Conservation (phyloP, 2,329 filamentous ascomycete species). For the Tolypocladium cylindrosporum region DNA sequence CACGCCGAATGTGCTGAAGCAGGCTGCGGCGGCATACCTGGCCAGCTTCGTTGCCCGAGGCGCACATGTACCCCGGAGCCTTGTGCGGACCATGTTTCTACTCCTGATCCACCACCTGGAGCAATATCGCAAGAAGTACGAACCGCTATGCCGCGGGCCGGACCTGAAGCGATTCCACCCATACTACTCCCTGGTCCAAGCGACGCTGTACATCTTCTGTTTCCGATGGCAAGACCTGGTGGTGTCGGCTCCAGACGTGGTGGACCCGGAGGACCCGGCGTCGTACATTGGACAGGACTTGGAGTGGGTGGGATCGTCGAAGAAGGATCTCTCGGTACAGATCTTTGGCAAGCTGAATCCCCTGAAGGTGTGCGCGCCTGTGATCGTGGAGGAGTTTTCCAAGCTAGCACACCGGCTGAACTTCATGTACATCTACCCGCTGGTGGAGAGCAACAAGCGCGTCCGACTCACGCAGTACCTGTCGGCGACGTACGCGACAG, state of each 20-base stretch:
- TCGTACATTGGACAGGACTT: slow-evolving; percentile 62
- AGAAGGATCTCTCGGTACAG: slow-evolving; percentile 63
- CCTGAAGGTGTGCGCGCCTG: slow-evolving; percentile 84
- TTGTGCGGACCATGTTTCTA: slow-evolving; percentile 75
- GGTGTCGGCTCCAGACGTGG: slow-evolving; percentile 46
- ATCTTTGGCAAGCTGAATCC: slow-evolving; percentile 89
- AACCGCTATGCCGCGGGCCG: slow-evolving; percentile 68
- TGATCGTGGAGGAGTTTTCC: slow-evolving; percentile 86
- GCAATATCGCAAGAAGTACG: slow-evolving; percentile 60
- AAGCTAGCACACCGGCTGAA: slow-evolving; percentile 75
- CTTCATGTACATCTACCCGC: slow-evolving; percentile 80
- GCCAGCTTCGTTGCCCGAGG: slow-evolving; percentile 91
- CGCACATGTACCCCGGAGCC: slow-evolving; percentile 63
- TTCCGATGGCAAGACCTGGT: slow-evolving; percentile 94
- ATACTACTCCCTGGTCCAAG: slow-evolving; percentile 85
- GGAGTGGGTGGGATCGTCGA: slow-evolving; percentile 65
- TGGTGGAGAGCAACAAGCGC: slow-evolving; percentile 88
- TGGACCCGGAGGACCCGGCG: slow-evolving; percentile 51
- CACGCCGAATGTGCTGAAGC: slow-evolving; percentile 62
- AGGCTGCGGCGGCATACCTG: slow-evolving; percentile 83
- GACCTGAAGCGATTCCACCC: slow-evolving; percentile 75
- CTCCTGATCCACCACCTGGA: slow-evolving; percentile 72
- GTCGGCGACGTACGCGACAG: slow-evolving; percentile 43
- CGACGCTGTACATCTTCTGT: slow-evolving; percentile 89
- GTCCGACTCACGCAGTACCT: slow-evolving; percentile 67